A percentile compares a stretch with the other conserved stretches of the same genome.
These are phyloP conservation scores for Exophiala xenobiotica DNA, from an alignment of 2,329 filamentous ascomycete genomes.

Conservation along the genomic window DNA sequence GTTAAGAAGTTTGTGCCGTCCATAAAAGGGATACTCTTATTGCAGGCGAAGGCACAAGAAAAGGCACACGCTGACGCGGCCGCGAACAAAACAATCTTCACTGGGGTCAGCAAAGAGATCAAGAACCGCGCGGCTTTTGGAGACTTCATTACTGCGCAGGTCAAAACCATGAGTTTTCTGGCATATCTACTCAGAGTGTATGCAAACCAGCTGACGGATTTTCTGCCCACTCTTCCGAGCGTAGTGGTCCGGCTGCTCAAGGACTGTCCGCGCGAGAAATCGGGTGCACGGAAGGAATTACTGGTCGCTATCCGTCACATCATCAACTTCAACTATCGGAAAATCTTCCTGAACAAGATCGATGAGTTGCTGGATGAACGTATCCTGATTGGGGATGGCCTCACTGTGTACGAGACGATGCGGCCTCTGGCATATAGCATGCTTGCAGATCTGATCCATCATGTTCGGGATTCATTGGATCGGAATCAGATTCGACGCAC, in stretches of 20 bases:
- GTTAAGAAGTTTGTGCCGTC: conserved; percentile 90
- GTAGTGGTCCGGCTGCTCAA: conserved; percentile 89
- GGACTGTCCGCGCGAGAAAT: conserved; percentile 93
- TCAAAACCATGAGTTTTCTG: conserved; percentile 98
- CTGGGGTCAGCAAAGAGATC: conserved; percentile 88
- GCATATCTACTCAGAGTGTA: conserved; percentile 90
- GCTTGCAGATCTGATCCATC: conserved; percentile 96
- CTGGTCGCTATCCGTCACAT: conserved; percentile 96
- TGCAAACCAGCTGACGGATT: conserved; percentile 81
- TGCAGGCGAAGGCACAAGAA: conserved; percentile 91
- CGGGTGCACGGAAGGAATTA: conserved; percentile 87
- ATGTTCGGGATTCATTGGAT: conserved; percentile 83
- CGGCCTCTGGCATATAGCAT: conserved; percentile 95
- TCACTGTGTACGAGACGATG: conserved; percentile 97
- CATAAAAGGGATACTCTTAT: conserved; percentile 83
- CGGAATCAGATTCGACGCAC: conserved; percentile 93
- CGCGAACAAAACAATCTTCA: conserved; percentile 77
- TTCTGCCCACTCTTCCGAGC: conserved; percentile 77
- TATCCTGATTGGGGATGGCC: conserved; percentile 88
- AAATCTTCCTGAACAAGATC: conserved; percentile 91
- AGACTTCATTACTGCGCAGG: conserved; percentile 95
- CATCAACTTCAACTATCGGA: conserved; percentile 97
- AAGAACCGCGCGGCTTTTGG: conserved; percentile 92
- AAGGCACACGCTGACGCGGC: conserved; percentile 85
- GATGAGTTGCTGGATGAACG: conserved; percentile 92